Evolutionary conservation across 805 yeast species (phyloP).

Genomic region (Kuraishia cidri): DNA sequence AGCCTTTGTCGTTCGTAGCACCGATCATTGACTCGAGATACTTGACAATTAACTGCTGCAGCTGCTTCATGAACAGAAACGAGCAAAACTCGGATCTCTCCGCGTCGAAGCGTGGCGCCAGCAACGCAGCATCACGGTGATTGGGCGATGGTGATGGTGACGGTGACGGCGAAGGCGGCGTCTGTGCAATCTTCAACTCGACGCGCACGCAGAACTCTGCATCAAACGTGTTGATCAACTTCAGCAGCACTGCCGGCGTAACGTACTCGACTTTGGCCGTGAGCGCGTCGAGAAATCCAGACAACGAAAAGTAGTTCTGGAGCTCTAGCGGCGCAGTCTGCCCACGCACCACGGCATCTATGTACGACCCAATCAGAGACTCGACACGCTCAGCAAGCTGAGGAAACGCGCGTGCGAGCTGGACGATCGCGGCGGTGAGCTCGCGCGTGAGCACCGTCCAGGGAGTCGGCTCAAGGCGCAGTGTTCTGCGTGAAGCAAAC

Average conservation of each 20-base stretch:
- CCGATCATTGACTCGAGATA: too few species aligned
- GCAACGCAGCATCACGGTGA: constrained; percentile 10
- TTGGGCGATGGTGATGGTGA: too few species aligned
- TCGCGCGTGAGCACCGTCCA: constrained; percentile 30
- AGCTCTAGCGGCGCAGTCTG: constrained; percentile 5
- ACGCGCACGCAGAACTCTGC: constrained; percentile 16
- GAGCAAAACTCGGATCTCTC: constrained; percentile 19
- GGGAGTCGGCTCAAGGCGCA: constrained; percentile 25
- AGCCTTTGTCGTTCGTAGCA: too few species aligned
- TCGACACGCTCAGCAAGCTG: too few species aligned
- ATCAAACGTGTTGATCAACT: constrained; percentile 13
- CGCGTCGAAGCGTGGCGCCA: constrained; percentile 19
- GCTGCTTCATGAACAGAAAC: constrained; percentile 14
- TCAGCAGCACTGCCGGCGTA: constrained; percentile 9
- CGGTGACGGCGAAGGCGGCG: constrained; percentile 5
- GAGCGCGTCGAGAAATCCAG: constrained; percentile 19
- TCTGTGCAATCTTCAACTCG: constrained; percentile 9
- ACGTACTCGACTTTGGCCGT: constrained; percentile 14
- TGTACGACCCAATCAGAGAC: too few species aligned
- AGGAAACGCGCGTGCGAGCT: constrained; percentile 12
- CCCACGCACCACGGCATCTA: too few species aligned
- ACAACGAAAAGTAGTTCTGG: constrained; percentile 12
- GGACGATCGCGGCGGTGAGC: constrained; percentile 21
- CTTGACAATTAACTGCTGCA: neutral
- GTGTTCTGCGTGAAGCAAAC: constrained; percentile 23